These are phyloP conservation scores for Coprinopsis cinerea DNA, from an alignment of 768 basidiomycete species.

Conservation along the genomic window DNA sequence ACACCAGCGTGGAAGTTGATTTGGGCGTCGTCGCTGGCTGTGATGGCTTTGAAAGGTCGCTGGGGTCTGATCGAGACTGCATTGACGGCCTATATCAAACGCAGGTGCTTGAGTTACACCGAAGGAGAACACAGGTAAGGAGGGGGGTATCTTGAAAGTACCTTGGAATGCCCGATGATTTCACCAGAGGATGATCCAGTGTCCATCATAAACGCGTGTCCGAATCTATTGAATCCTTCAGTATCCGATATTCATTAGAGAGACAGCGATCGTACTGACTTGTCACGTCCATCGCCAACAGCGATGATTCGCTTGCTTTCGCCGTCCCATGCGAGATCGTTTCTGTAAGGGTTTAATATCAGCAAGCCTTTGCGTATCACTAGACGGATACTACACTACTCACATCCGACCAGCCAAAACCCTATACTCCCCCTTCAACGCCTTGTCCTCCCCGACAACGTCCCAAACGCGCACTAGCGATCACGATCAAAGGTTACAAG, in stretches of 20 bases:
- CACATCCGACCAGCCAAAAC: constrained; percentile 71
- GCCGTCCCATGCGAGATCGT: constrained; percentile 94
- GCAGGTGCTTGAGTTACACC: too few species aligned
- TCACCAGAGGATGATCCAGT: constrained; percentile 82
- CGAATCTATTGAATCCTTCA: constrained; percentile 53
- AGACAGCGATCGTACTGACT: constrained; percentile 36
- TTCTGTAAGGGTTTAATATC: constrained; percentile 37
- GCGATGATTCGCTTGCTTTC: constrained; percentile 95
- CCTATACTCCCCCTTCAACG: constrained; percentile 76
- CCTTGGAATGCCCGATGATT: constrained; percentile 88
- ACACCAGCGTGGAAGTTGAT: constrained; percentile 85
- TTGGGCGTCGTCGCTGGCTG: constrained; percentile 76
- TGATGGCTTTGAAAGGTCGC: constrained; percentile 86
- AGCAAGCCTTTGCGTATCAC: neutral
- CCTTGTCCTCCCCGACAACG: constrained; percentile 76
- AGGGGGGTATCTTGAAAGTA: constrained; percentile 17
- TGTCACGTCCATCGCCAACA: constrained; percentile 88
- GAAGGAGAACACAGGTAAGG: neutral
- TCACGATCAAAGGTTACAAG: too few species aligned
- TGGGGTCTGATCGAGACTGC: constrained; percentile 84
- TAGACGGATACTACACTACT: constrained; percentile 17
- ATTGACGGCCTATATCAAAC: constrained; percentile 61
- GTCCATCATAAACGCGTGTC: constrained; percentile 79
- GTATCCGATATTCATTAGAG: neutral
- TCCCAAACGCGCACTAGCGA: constrained; percentile 94